Evolutionary conservation across 2,329 filamentous ascomycete species (phyloP), one percentile per base, ranked within the genome.

Genomic region (Phoma sp.): DNA sequence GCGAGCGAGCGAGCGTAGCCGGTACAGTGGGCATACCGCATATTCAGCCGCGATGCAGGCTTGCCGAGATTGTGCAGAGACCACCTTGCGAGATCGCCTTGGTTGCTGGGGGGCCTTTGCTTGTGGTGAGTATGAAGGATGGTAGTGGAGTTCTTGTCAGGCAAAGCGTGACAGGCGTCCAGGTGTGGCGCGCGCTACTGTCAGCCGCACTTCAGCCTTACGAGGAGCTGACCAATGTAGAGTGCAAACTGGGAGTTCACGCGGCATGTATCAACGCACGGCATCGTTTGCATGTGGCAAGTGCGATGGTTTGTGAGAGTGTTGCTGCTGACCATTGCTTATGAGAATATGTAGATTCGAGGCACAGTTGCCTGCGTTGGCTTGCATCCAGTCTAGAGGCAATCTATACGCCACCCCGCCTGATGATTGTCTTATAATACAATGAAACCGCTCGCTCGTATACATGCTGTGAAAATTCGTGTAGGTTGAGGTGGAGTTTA

Each of bases 191-290:
- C 45, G 46, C 51, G 51, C 51, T 49, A 54, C 30, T 7, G 30
- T 49, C 45, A 49, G 51, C 45, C 51, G 45, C 51, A 48, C 38
- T 43, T 48, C 51, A 54, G 51, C 51, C 51, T 45, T 48, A 48
- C 17, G 2, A n/a, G 21, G 2, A 10, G 23, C 28, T 42, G 37
- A 32, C 49, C 49, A 25, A 11, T 34, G 29, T n/a, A n/a, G n/a
- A n/a, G n/a, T n/a, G n/a, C n/a, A n/a, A n/a, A n/a, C n/a, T n/a
- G n/a, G n/a, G n/a, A n/a, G n/a, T n/a, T n/a, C n/a, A n/a, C n/a
- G n/a, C n/a, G n/a, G n/a, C n/a, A 10, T 18, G 28, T 17, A 10
- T 7, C n/a, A 20, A 30, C 25, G 20, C 18, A 23, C 26, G 17
- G 15, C 4, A 5, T 20, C 15, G 21, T 21, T 20, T 14, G 21